A percentile compares a stretch with the other conserved stretches of the same genome.
Conservation (phyloP, 345 rosid species). For the Hypericum androsaemum region DNA sequence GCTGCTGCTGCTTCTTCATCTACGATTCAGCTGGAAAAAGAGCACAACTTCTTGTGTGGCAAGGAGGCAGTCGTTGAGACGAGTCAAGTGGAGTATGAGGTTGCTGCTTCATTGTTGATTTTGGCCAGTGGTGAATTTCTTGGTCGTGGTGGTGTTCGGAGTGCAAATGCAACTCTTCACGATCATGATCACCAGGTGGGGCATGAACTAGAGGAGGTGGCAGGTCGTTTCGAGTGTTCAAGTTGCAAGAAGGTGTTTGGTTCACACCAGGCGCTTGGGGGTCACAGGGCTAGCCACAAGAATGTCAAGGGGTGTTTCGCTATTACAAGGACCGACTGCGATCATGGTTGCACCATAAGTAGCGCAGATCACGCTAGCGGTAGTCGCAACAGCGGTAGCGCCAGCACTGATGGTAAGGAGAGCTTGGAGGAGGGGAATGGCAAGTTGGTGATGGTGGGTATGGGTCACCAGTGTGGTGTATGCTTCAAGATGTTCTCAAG, state of each 20-base stretch:
- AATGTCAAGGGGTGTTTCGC: slow-evolving; percentile 77
- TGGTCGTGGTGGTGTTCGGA: no score
- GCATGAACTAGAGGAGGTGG: background rate
- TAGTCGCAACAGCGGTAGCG: background rate
- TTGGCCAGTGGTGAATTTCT: slow-evolving; percentile 23
- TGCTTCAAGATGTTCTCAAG: slow-evolving; percentile 50
- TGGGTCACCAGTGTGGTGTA: slow-evolving; percentile 45
- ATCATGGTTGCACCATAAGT: no score
- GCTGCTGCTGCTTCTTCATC: background rate
- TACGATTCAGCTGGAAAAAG: background rate
- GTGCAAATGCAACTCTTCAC: slow-evolving; percentile 1
- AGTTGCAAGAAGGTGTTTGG: slow-evolving; percentile 81
- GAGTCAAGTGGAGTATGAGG: slow-evolving; percentile 40
- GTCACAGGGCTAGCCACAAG: slow-evolving; percentile 84
- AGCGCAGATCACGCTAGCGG: background rate
- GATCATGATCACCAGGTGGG: slow-evolving; percentile 12
- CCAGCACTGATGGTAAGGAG: background rate
- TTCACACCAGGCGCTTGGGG: slow-evolving; percentile 83
- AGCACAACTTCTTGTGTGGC: slow-evolving; percentile 16
- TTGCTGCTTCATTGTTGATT: slow-evolving; percentile 57
- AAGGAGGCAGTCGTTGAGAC: no score
- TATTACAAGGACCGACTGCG: slow-evolving; percentile 20
- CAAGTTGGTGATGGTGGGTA: background rate
- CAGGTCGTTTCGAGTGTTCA: slow-evolving; percentile 48
- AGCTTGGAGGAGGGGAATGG: background rate